Evolutionary conservation across 345 rosid species (phyloP), one percentile per base, ranked within the genome.

Genomic region (Salix viminalis): DNA sequence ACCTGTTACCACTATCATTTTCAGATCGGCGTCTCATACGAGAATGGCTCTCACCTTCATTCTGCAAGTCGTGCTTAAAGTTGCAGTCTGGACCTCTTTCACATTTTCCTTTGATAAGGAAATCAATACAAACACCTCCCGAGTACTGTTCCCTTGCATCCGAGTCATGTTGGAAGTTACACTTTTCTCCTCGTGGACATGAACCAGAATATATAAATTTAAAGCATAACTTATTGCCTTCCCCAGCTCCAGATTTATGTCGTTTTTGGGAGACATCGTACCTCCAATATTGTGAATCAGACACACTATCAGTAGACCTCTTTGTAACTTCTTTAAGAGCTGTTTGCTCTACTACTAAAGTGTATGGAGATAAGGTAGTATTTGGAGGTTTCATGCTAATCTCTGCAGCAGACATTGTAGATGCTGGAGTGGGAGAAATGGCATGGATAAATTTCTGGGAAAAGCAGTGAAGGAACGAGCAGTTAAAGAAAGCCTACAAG

Each of bases 81-180:
- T 76, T 91, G 86, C 99, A 95, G 46, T 89, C 95, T 74, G 94
- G 97, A 70, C 99, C 99, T 80, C 85, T 91, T 86, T 92, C 97
- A 86, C 99, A 92, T 75, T 86, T 91, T 52, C 97, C 97, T 87
- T 92, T 92, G 84, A 89, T 89, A 77, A 95, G 91, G 82, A 89
- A 90, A 84, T 95, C 97, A 79, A 95, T 89, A 85, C 99, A 95
- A 80, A 91, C 97, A 74, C 99, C 99, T 85, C 93, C 87, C 65
- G 81, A 69, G 79, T 84, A 90, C 73, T 95, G 99, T 68, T 92
- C 97, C 83, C 95, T 90, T 37, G 94, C 89, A 77, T 90, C 96
- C 71, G 78, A 73, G 65, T 91, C 89, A 89, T 92, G 99, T 71
- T 48, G 83, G 78, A 91, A 95, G 84, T 89, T 79, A 88, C 94